Conservation (phyloP, 169 alveolate genomes). For the Sarcocystis neurona region DNA sequence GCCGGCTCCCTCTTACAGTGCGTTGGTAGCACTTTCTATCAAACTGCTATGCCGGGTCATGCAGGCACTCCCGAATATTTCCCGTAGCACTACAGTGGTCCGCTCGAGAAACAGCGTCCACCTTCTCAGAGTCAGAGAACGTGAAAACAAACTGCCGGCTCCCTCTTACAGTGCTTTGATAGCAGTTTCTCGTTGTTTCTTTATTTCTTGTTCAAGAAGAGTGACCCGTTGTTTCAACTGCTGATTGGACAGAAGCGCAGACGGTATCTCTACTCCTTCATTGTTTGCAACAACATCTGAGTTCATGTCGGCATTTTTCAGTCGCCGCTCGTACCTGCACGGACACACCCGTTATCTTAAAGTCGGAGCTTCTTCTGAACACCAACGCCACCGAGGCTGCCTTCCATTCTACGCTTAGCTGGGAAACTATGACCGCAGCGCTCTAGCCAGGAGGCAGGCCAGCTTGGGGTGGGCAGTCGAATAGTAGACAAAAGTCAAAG, state of each 20-base stretch:
- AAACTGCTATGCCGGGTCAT: too few relatives aligned
- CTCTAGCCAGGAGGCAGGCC: neutral
- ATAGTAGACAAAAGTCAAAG: too few relatives aligned
- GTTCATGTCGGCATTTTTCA: neutral
- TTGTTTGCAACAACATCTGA: neutral
- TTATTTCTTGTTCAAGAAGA: conserved; percentile 19
- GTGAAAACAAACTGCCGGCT: neutral
- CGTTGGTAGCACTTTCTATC: conserved; percentile 13
- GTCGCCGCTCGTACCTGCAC: conserved; percentile 24
- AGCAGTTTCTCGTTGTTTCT: neutral
- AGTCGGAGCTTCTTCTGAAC: neutral
- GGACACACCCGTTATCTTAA: neutral
- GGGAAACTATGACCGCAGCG: neutral
- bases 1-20: neutral
- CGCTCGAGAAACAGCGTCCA: neutral
- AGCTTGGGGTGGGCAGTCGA: too few relatives aligned
- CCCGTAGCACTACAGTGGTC: too few relatives aligned
- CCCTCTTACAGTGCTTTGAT: neutral
- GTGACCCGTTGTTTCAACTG: conserved; percentile 3
- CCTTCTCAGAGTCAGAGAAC: neutral
- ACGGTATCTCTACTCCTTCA: neutral
- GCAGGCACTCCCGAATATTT: too few relatives aligned
- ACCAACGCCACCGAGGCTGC: neutral
- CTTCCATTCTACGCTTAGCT: neutral
- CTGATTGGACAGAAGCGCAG: conserved; percentile 10